Conservation (phyloP, 306 rosid species). For the Dalbergia oliveri region DNA sequence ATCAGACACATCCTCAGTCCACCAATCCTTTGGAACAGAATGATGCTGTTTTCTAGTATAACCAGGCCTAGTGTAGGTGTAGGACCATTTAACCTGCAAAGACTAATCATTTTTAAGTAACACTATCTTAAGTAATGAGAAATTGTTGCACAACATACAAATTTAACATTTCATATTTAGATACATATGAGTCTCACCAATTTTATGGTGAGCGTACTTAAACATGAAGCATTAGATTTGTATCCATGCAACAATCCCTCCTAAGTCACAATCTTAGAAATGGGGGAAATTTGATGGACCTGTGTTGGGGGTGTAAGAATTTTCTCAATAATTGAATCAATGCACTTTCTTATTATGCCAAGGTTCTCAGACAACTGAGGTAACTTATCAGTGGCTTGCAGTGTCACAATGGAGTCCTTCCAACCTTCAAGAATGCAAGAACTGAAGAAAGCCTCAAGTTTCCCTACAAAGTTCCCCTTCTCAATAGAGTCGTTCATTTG, state of each 20-base stretch:
- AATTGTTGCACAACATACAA: neutral
- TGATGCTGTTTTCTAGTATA: conserved; percentile 70
- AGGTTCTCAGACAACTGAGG: conserved; percentile 89
- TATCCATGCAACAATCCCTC: neutral
- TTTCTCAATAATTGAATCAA: conserved; percentile 87
- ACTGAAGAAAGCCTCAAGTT: conserved; percentile 87
- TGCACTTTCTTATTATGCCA: conserved; percentile 86
- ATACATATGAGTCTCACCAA: neutral
- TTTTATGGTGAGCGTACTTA: too few species aligned
- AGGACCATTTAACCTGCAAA: conserved; percentile 91
- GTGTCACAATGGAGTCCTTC: conserved; percentile 85
- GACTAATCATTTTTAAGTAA: conserved; percentile 39
- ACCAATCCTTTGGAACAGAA: conserved; percentile 96
- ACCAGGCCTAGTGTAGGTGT: conserved; percentile 97
- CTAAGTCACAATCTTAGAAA: neutral
- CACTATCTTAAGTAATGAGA: neutral
- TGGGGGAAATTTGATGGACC: conserved; percentile 48
- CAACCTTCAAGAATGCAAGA: conserved; percentile 93
- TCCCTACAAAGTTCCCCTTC: conserved; percentile 77
- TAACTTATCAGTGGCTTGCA: conserved; percentile 70
- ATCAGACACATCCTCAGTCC: conserved; percentile 96
- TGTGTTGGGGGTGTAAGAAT: conserved; percentile 78
- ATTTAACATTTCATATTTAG: neutral
- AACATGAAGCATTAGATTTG: neutral
- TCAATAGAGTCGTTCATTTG: conserved; percentile 77